Conservation (phyloP, 1,284 basidiomycete species). For the Heterobasidion occidentale region DNA sequence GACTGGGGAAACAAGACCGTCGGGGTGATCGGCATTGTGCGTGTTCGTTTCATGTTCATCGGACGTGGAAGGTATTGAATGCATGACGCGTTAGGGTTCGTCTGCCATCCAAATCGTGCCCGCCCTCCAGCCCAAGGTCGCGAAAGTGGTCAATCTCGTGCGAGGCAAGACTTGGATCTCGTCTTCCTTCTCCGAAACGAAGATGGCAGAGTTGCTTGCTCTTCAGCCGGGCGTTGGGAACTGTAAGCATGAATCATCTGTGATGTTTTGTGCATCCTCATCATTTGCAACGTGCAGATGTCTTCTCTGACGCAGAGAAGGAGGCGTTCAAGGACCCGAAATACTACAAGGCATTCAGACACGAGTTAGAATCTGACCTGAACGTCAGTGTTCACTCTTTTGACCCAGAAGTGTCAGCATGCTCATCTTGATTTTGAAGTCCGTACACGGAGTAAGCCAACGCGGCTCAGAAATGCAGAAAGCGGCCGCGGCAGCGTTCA, state of each 20-base stretch:
- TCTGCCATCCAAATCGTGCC: conserved; percentile 61
- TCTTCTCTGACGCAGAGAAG: conserved; percentile 48
- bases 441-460: conserved; percentile 36
- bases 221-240: conserved; percentile 29
- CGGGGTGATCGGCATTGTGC: conserved; percentile 54
- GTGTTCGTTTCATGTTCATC: conserved; percentile 11
- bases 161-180: conserved; percentile 58
- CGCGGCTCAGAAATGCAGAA: conserved; percentile 34
- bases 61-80: neutral
- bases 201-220: conserved; percentile 28
- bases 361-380: conserved; percentile 40
- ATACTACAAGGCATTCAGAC: conserved; percentile 43
- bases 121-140: conserved; percentile 45
- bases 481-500: conserved; percentile 31
- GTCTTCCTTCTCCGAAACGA: conserved; percentile 35
- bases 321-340: conserved; percentile 37
- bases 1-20: conserved; percentile 48
- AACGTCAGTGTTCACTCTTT: conserved; percentile 31
- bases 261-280: no score
- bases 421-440: conserved; percentile 21
- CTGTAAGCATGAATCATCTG: conserved; percentile 22
- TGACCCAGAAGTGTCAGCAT: neutral
- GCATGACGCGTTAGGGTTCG: conserved; percentile 36
- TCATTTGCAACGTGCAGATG: conserved; percentile 19
- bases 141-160: conserved; percentile 47